Evolutionary conservation across 192 early-diverging fungal genomes (phyloP), one percentile per base, ranked within the genome.

Genomic region (Coemansia sp.): DNA sequence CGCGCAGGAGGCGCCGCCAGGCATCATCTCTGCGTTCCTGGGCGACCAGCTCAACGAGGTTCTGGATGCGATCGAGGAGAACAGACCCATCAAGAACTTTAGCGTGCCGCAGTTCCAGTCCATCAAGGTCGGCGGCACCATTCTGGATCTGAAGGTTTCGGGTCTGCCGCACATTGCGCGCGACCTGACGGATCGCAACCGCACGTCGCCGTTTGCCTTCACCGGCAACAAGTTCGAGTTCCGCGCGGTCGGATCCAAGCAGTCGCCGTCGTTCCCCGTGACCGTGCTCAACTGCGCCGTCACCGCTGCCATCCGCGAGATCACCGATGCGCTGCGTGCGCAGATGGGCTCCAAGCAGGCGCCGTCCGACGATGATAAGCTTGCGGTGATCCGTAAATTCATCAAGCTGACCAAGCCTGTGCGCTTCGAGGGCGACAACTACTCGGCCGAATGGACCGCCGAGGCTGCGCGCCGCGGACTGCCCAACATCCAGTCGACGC

Each of bases 161-260:
- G 90, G 90, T 9, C 87, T 99, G 49, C 95, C 97, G 64, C 85
- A 87, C 72, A 95, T 99, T 72, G 71, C 90, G 18, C 94, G 97
- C 76, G 97, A 99, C 83, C 83, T 99, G 75, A 99, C 97, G 18
- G 97, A 99, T 84, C 94, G 97, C 85, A 99, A 99, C 91, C 93
- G 96, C 75, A 99, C 97, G 39, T 98, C 95, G 60, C 96, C 97
- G 43, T 98, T 99, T 65, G 97, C 97, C 61, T 99, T 99, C 80
- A 99, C 97, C 65, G 97, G 97, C 46, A 99, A 99, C 92, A 99
- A 99, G 89, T 99, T 99, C 70, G 97, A 99, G 88, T 99, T 97
- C 95, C 93, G 95, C 83, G 95, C 97, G 47, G 95, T 98, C 36
- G 97, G 97, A 47, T 96, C 97, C 69, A 96, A 96, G 87, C 95